phyloP scores from a whole-genome alignment of 306 rosid genomes.

The Pueraria montana region DNA sequence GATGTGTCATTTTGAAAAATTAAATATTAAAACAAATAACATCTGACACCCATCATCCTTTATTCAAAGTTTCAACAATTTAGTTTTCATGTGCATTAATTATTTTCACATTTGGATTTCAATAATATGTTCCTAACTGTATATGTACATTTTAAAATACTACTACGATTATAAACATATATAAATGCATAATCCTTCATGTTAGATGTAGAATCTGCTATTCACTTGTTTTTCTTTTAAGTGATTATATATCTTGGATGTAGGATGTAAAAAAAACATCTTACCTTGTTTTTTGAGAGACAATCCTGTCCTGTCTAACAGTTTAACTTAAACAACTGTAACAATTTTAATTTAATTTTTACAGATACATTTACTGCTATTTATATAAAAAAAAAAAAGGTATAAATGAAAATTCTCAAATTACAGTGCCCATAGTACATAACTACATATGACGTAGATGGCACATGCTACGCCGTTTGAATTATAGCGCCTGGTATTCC shows the following conservation, averaged over 20 bases:
- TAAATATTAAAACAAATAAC: slow-evolving; percentile 33
- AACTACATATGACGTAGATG: not conserved
- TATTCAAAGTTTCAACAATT: not conserved
- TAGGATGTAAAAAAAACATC: too few species aligned
- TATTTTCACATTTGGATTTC: slow-evolving; percentile 1
- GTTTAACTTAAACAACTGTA: too few species aligned
- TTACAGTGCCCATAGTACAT: not conserved
- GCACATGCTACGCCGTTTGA: slow-evolving; percentile 42
- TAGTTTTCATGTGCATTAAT: not conserved
- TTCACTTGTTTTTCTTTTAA: not conserved
- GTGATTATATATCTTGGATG: not conserved
- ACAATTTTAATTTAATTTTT: too few species aligned
- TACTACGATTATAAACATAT: not conserved
- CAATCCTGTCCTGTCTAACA: too few species aligned
- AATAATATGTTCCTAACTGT: not conserved
- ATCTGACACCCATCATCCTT: slow-evolving; percentile 26
- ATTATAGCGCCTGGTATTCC: not conserved
- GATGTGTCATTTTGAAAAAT: not conserved
- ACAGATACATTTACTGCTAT: too few species aligned
- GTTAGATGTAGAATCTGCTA: not conserved
- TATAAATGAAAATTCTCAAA: not conserved
- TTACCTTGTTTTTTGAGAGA: not conserved
- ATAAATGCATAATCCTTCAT: not conserved
- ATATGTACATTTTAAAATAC: not conserved
- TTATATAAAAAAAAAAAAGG: too few species aligned